These are phyloP conservation scores for Trypanosoma vivax DNA, from an alignment of 208 protist genomes.

Conservation along the genomic window DNA sequence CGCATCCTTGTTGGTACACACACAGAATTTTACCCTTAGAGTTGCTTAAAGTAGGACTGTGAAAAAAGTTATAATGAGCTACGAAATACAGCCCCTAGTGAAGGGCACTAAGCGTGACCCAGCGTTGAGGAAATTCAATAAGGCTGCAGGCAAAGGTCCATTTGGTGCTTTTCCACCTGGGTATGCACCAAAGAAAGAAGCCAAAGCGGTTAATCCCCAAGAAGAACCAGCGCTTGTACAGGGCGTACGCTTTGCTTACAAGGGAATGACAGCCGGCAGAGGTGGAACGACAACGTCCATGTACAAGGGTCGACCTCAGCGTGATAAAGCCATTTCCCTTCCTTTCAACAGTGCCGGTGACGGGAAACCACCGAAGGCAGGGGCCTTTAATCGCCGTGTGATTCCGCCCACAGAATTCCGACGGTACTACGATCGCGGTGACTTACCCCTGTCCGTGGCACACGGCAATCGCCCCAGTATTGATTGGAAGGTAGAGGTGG, in stretches of 20 bases:
- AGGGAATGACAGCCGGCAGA: constrained; percentile 60
- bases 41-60: neutral
- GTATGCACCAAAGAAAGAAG: constrained; percentile 38
- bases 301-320: constrained; percentile 70
- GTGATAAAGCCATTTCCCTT: constrained; percentile 58
- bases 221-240: constrained; percentile 13
- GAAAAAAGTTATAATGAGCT: constrained; percentile 51
- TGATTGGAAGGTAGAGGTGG: constrained; percentile 97
- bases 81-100: constrained; percentile 86
- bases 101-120: constrained; percentile 87
- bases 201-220: constrained; percentile 1
- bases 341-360: constrained; percentile 72
- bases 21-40: neutral
- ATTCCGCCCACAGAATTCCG: constrained; percentile 95
- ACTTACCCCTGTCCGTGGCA: constrained; percentile 95
- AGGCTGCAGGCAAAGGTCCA: constrained; percentile 66
- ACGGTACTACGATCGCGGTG: constrained; percentile 97
- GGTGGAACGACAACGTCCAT: constrained; percentile 87
- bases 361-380: constrained; percentile 75
- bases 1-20: too few species aligned
- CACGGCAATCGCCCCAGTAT: constrained; percentile 83
- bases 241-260: constrained; percentile 63
- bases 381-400: constrained; percentile 73
- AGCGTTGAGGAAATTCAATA: constrained; percentile 66
- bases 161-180: constrained; percentile 76